Conservation (phyloP, 2,329 filamentous ascomycete genomes). For the Fusarium clavum region DNA sequence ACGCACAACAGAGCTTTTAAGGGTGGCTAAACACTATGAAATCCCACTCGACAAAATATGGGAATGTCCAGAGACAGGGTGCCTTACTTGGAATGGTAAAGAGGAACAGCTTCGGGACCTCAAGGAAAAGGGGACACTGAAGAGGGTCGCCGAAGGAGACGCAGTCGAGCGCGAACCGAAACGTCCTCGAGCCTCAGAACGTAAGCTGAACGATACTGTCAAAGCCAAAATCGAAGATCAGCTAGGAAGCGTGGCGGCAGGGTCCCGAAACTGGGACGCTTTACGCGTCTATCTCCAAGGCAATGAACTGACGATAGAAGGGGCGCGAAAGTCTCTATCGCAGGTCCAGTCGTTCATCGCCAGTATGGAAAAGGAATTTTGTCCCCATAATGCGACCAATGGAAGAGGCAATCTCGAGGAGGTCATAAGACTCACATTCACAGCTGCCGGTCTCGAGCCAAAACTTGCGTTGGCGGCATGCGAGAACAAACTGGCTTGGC, state of each 20-base stretch:
- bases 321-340: background rate
- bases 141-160: too few species aligned
- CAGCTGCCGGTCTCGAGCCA: background rate
- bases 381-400: fast-evolving
- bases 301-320: fast-evolving
- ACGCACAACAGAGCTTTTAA: too few species aligned
- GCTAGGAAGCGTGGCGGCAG: fast-evolving
- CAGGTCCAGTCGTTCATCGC: fast-evolving
- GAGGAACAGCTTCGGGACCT: too few species aligned
- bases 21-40: too few species aligned
- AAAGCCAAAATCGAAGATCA: fast-evolving
- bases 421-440: background rate
- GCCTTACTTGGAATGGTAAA: too few species aligned
- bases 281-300: background rate
- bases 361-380: background rate
- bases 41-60: too few species aligned
- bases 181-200: fast-evolving
- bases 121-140: too few species aligned
- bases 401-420: background rate
- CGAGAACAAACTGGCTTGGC: fast-evolving
- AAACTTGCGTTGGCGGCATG: fast-evolving
- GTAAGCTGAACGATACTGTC: fast-evolving
- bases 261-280: background rate
- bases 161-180: background rate
- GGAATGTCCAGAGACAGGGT: too few species aligned